Conservation (phyloP, 2,329 filamentous ascomycete species). For the Penicillium sumatraense region DNA sequence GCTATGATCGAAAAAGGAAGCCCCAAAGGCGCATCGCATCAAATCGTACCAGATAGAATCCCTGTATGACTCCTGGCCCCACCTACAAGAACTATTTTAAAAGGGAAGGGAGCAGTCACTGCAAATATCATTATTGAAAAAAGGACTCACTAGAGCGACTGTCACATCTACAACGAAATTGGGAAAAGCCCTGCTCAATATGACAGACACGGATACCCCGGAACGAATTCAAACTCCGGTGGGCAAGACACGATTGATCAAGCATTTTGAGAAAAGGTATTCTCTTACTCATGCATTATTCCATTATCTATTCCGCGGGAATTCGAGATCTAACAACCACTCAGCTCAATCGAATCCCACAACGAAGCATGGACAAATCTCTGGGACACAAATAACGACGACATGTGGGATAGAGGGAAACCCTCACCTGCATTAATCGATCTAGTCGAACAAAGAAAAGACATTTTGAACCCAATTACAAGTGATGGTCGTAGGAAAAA, state of each 20-base stretch:
- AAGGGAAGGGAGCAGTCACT: too few relatives aligned
- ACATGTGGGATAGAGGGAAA: slow-evolving; percentile 37
- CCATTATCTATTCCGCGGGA: too few relatives aligned
- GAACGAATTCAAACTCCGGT: not conserved
- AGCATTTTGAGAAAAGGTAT: slow-evolving; percentile 2
- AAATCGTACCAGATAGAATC: not conserved
- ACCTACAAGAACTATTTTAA: not conserved
- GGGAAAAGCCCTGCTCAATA: too few relatives aligned
- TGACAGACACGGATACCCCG: not conserved
- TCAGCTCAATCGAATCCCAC: slow-evolving; percentile 9
- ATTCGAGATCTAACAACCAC: not conserved
- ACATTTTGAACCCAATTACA: slow-evolving; percentile 23
- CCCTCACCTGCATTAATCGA: slow-evolving; percentile 37
- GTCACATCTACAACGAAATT: too few relatives aligned
- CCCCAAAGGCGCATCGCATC: not conserved
- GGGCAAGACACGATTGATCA: not conserved
- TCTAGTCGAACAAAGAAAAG: slow-evolving; percentile 27
- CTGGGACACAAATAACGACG: slow-evolving; percentile 28
- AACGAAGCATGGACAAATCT: slow-evolving; percentile 12
- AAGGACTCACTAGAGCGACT: too few relatives aligned
- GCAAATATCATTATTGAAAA: too few relatives aligned
- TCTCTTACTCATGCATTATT: not conserved
- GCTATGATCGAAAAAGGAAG: not conserved
- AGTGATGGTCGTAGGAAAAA: slow-evolving; percentile 26
- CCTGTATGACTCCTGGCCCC: not conserved